Conservation (phyloP, 192 early-diverging fungal species). For the Linnemannia hyalina region DNA sequence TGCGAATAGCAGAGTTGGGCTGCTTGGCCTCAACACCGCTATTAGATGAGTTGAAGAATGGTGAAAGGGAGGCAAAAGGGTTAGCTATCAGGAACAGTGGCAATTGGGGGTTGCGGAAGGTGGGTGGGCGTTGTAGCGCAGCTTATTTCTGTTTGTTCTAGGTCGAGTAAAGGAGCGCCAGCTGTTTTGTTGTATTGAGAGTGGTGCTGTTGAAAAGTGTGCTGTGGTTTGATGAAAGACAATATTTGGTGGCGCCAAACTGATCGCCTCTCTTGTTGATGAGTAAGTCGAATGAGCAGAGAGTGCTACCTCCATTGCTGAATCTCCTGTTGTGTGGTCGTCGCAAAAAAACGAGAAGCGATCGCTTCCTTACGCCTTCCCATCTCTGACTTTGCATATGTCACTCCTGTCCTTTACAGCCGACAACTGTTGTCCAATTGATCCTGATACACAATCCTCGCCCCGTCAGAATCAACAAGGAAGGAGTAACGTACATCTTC, state of each 20-base stretch:
- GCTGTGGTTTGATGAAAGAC: not conserved
- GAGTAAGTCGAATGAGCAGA: not conserved
- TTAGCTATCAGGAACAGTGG: not conserved
- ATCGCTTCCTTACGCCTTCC: not conserved
- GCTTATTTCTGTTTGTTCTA: not conserved
- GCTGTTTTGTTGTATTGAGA: not conserved
- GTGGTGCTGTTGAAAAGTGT: not conserved
- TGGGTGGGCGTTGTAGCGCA: not conserved
- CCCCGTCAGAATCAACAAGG: not conserved
- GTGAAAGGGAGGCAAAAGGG: not conserved
- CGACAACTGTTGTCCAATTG: not conserved
- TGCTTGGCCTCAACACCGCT: constrained; percentile 99
- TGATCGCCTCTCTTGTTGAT: not conserved
- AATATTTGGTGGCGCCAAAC: not conserved
- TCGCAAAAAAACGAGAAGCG: not conserved
- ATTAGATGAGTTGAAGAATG: constrained; percentile 3
- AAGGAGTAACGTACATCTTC: constrained; percentile 87
- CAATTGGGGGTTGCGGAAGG: not conserved
- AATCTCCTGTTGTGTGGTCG: not conserved
- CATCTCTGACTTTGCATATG: too few species aligned
- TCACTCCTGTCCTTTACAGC: too few species aligned
- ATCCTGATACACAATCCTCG: not conserved
- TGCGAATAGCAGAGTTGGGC: constrained; percentile 99
- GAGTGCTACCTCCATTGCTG: not conserved
- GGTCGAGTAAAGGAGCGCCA: not conserved